A percentile compares a stretch with the other conserved stretches of the same genome.
phyloP scores from a whole-genome alignment of 495 filamentous ascomycete species.

The Daldinia childiae region DNA sequence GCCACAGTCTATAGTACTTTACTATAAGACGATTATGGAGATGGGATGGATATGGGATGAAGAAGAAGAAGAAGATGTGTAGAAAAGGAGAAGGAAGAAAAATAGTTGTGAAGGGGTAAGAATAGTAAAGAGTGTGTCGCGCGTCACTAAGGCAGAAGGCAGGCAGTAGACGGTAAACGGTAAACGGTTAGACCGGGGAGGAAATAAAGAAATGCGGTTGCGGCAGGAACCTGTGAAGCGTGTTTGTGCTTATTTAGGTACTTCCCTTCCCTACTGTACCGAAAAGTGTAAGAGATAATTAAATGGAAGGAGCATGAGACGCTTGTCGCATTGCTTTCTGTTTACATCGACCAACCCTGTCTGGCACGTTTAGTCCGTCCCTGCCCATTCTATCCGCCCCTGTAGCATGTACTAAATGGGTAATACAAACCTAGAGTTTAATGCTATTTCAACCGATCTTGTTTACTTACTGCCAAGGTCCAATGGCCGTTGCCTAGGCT shows the following conservation, averaged over 20 bases:
- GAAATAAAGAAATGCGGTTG: constrained; percentile 19
- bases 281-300: constrained; percentile 15
- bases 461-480: constrained; percentile 6
- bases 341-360: constrained; percentile 41
- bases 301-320: constrained; percentile 33
- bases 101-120: constrained; percentile 1
- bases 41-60: not conserved
- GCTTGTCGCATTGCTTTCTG: constrained; percentile 22
- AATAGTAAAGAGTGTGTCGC: constrained; percentile 17
- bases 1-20: not conserved
- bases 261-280: constrained; percentile 15
- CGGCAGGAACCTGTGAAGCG: constrained; percentile 18
- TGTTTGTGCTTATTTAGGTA: constrained; percentile 24
- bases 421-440: constrained; percentile 7
- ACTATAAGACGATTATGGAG: not conserved
- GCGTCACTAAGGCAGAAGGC: constrained; percentile 22
- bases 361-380: constrained; percentile 15
- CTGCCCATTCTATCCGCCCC: constrained; percentile 2
- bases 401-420: not conserved
- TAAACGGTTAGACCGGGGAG: constrained; percentile 12
- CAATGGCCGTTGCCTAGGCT: not conserved
- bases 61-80: not conserved
- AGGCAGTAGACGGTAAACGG: not conserved
- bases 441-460: constrained; percentile 17
- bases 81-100: constrained; percentile 15